Percentiles rank a stretch among this genome's conserved stretches.
Conservation (phyloP, 345 rosid genomes). For the Brassica juncea region DNA sequence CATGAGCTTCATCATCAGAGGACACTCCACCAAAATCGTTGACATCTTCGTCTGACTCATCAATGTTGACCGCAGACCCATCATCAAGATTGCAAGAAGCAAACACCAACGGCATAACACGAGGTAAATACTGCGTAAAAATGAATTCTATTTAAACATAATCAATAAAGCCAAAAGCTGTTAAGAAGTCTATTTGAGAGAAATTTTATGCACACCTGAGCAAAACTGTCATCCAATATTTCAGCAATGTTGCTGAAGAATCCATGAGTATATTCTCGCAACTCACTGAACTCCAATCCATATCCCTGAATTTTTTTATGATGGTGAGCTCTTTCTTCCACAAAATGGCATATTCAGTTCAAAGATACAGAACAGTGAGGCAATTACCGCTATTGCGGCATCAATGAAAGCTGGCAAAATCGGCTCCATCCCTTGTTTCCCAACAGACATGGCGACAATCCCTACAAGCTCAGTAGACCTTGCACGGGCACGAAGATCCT, state of each 20-base stretch:
- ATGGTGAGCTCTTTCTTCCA: conserved; percentile 18
- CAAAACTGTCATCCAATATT: conserved; percentile 83
- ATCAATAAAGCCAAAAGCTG: conserved; percentile 6
- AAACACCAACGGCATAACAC: conserved; percentile 80
- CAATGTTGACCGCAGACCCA: conserved; percentile 93
- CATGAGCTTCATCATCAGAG: conserved; percentile 99
- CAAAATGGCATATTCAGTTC: conserved; percentile 1
- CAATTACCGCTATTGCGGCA: conserved; percentile 87
- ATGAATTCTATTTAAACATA: not conserved
- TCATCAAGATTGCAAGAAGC: conserved; percentile 98
- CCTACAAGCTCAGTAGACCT: conserved; percentile 99
- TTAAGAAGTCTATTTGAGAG: conserved; percentile 26
- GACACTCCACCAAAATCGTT: conserved; percentile 91
- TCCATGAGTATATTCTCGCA: conserved; percentile 97
- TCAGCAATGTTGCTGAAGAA: conserved; percentile 98
- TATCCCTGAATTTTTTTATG: conserved; percentile 62
- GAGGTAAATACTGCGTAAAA: conserved; percentile 82
- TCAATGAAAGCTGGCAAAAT: conserved; percentile 85
- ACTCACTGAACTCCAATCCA: conserved; percentile 90
- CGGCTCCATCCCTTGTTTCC: conserved; percentile 80
- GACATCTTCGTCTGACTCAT: conserved; percentile 81
- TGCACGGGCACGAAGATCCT: conserved; percentile 92
- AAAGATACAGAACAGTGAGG: conserved; percentile 23
- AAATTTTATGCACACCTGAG: conserved; percentile 58
- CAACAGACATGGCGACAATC: conserved; percentile 97